Evolutionary conservation across 306 rosid species (phyloP).

Genomic region (Oxytropis ochrocephala): DNA sequence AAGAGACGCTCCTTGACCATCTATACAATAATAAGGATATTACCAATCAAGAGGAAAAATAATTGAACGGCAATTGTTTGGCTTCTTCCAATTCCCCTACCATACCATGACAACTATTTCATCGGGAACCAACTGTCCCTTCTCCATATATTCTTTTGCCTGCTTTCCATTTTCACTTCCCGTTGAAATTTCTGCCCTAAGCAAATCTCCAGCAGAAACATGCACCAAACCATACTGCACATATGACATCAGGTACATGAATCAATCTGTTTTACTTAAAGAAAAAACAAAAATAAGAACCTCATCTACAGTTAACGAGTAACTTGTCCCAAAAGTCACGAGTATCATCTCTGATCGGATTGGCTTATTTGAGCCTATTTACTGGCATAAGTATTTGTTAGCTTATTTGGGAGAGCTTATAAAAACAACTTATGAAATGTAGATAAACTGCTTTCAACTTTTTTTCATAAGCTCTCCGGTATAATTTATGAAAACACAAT

Average conservation of each 20-base stretch:
- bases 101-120: constrained; percentile 75
- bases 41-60: constrained; percentile 7
- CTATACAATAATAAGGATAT: constrained; percentile 34
- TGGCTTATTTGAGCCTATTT: too few species aligned
- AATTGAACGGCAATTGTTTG: background rate
- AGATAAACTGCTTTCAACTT: too few species aligned
- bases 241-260: constrained; percentile 30
- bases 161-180: constrained; percentile 77
- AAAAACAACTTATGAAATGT: too few species aligned
- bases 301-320: constrained; percentile 8
- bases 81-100: constrained; percentile 27
- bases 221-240: constrained; percentile 90
- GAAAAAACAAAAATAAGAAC: constrained; percentile 24
- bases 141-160: constrained; percentile 81
- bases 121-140: constrained; percentile 77
- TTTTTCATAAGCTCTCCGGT: too few species aligned
- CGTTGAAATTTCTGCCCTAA: constrained; percentile 73
- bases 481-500: too few species aligned
- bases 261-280: constrained; percentile 35
- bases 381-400: too few species aligned
- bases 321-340: background rate
- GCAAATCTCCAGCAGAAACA: constrained; percentile 93
- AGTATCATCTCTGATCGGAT: background rate
- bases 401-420: too few species aligned
- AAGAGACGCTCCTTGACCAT: constrained; percentile 84